Percentiles rank a stretch among this genome's conserved stretches.
Evolutionary conservation across 2,329 filamentous ascomycete species (phyloP).

Genomic region (Fusarium poae): DNA sequence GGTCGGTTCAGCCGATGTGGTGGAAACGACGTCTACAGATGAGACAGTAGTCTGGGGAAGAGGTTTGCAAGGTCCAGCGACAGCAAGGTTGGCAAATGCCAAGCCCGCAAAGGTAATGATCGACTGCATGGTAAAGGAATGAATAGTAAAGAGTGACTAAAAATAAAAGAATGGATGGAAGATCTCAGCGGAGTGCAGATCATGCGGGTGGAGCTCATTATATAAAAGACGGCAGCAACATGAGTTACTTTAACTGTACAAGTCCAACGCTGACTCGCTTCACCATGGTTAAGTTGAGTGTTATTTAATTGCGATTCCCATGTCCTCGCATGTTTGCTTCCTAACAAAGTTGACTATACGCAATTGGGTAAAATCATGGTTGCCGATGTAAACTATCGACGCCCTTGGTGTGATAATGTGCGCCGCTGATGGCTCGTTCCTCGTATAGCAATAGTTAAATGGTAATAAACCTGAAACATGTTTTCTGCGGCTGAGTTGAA

Average conservation of each 20-base stretch:
- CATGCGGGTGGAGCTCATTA: background rate
- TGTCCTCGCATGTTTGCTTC: background rate
- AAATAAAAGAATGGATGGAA: background rate
- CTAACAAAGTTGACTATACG: background rate
- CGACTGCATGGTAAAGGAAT: slow-evolving; percentile 12
- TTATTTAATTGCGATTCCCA: background rate
- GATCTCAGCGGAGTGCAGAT: background rate
- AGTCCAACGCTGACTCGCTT: background rate
- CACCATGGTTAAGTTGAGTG: background rate
- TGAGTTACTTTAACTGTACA: background rate
- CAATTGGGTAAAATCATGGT: background rate
- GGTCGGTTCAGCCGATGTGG: background rate
- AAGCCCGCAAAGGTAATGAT: slow-evolving; percentile 17
- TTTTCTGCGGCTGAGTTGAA: too few species aligned
- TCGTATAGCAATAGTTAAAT: background rate
- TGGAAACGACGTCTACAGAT: background rate
- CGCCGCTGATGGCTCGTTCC: background rate
- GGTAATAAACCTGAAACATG: slow-evolving; percentile 6
- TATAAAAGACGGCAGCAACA: background rate
- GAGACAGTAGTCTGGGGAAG: slow-evolving; percentile 1
- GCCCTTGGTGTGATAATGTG: background rate
- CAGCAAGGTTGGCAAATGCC: slow-evolving; percentile 17
- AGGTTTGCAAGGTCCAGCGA: slow-evolving; percentile 13
- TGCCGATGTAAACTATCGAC: background rate
- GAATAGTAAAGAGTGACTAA: slow-evolving; percentile 14